Evolutionary conservation across 2,329 filamentous ascomycete species (phyloP), one percentile per base, ranked within the genome.

Genomic region (Nigrospora oryzae): DNA sequence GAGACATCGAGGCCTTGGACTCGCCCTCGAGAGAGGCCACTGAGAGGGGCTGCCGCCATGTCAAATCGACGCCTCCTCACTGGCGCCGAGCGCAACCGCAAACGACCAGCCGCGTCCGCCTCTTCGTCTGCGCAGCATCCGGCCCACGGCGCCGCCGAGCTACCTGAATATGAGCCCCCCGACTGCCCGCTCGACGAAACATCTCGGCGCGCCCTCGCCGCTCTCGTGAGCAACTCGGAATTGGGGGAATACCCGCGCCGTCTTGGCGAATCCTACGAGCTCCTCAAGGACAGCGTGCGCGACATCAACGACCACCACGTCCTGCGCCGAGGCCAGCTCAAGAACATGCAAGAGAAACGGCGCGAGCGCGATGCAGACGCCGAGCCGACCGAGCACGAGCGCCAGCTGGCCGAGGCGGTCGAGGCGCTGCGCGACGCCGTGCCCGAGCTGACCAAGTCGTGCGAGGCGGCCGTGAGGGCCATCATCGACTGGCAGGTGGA

Each of bases 111-210:
- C 16, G 36, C 48, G 23, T 42, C 51, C 7, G 42, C 46, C n/a
- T n/a, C n/a, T 16, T 42, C 46, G 1, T 40, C 38, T 19, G 32
- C 37, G 17, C 46, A 48, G 33, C 48, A 42, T 16, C 36, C 45
- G 17, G 19, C 33, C 42, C 38, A 46, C 30, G 48, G 35, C 3
- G 44, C 56, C 5, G 50, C 61, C 17, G 55, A 63, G 13, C 58
- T 77, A n/a, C 74, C 75, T 3, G 61, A 63, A 2, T 78, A 79
- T 60, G 64, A 79, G 46, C 63, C 70, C 3, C 74, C 70, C 8
- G 56, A 62, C 11, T 71, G 64, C 46, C 66, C 71, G 6, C 67
- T 79, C 48, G 63, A 65, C 45, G 59, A 64, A 12, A 45, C 47
- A 6, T 63, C 64, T 10, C 62, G 65, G 43, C 62, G 60, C 16